phyloP scores from a whole-genome alignment of 768 basidiomycete genomes.

The Pleurotus giganteus region DNA sequence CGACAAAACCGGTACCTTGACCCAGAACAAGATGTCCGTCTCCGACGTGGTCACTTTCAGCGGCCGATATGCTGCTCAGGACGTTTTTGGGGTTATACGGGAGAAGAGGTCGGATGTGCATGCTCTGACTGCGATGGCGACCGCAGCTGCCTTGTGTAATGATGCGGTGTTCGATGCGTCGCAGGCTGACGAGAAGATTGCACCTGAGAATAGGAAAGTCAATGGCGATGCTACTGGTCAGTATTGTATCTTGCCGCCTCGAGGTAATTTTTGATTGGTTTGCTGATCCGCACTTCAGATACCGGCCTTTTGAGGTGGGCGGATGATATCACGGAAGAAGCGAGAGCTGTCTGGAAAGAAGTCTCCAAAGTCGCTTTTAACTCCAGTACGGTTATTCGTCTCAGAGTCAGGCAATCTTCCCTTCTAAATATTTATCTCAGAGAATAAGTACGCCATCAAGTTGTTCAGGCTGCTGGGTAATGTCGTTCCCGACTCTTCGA shows the following conservation, averaged over 20 bases:
- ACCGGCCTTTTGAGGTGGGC: slow-evolving; percentile 54
- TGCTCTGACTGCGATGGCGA: slow-evolving; percentile 28
- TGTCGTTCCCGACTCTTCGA: not conserved
- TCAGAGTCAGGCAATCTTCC: not conserved
- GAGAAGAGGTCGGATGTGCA: slow-evolving; percentile 15
- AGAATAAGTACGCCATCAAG: slow-evolving; percentile 58
- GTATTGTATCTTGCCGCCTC: not conserved
- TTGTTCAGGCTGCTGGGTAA: slow-evolving; percentile 22
- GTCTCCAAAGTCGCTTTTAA: slow-evolving; percentile 36
- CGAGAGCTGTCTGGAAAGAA: slow-evolving; percentile 31
- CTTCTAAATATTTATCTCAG: slow-evolving; percentile 13
- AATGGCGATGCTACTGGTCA: slow-evolving; percentile 58
- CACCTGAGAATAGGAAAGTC: slow-evolving; percentile 21
- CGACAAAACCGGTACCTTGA: slow-evolving; percentile 64
- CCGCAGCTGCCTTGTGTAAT: slow-evolving; percentile 52
- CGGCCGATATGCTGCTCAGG: slow-evolving; percentile 26
- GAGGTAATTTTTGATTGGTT: not conserved
- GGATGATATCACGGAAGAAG: slow-evolving; percentile 29
- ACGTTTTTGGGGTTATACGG: slow-evolving; percentile 6
- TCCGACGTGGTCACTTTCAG: slow-evolving; percentile 40
- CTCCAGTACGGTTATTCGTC: slow-evolving; percentile 34
- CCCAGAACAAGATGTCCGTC: slow-evolving; percentile 58
- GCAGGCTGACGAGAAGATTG: slow-evolving; percentile 19
- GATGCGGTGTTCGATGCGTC: slow-evolving; percentile 40
- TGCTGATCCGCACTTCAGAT: slow-evolving; percentile 26